Percentiles rank a stretch among this genome's conserved stretches.
Evolutionary conservation across 805 yeast genomes (phyloP).

Genomic region (Zygosaccharomyces bailii): DNA sequence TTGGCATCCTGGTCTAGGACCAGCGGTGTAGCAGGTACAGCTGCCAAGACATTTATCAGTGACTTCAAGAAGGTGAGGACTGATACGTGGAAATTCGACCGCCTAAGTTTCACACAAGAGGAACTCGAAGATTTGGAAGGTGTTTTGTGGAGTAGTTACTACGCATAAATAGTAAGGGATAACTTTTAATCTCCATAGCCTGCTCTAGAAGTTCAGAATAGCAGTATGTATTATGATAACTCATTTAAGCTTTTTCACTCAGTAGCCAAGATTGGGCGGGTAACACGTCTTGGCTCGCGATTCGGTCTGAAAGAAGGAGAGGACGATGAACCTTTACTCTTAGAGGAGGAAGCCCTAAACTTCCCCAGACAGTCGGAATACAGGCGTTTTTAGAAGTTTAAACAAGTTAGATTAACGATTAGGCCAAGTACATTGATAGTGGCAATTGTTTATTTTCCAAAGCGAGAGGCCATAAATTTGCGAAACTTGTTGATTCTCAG

Average conservation of each 20-base stretch:
- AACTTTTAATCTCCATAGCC: no score
- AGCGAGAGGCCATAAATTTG: neutral
- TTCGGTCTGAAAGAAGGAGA: conserved; percentile 3
- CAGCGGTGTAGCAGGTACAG: conserved; percentile 74
- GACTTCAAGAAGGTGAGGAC: conserved; percentile 88
- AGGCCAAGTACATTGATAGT: neutral
- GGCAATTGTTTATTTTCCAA: neutral
- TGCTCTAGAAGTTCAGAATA: neutral
- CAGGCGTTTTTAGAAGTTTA: neutral
- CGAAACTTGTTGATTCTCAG: conserved; percentile 1
- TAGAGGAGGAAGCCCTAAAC: no score
- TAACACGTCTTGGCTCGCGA: conserved; percentile 1
- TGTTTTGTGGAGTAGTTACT: conserved; percentile 87
- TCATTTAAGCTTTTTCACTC: neutral
- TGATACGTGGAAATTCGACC: conserved; percentile 94
- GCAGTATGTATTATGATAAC: neutral
- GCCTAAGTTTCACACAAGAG: conserved; percentile 64
- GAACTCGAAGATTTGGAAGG: conserved; percentile 92
- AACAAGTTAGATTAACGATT: neutral
- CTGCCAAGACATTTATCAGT: conserved; percentile 78
- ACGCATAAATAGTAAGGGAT: conserved; percentile 47
- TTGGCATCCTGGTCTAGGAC: conserved; percentile 71
- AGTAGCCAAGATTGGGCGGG: neutral
- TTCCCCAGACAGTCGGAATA: neutral
- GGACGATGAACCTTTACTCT: conserved; percentile 3